phyloP scores from a whole-genome alignment of 352 stramenopile species.

The Phytophthora lateralis region DNA sequence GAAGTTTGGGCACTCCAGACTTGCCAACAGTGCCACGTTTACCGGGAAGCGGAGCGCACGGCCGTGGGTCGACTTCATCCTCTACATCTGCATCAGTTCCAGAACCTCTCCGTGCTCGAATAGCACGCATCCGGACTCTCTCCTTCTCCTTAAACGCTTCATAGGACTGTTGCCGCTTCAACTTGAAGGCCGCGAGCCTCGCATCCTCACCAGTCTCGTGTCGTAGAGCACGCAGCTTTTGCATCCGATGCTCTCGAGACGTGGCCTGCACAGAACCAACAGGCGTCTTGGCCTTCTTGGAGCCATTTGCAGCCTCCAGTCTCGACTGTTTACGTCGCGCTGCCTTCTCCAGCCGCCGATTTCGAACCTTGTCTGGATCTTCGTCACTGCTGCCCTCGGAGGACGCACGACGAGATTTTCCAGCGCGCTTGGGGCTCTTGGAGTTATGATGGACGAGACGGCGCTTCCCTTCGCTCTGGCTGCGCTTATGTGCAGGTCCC shows the following conservation, averaged over 20 bases:
- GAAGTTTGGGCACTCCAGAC: not conserved
- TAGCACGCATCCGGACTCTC: slow-evolving; percentile 5
- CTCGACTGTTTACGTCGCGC: slow-evolving; percentile 4
- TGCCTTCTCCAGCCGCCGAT: slow-evolving; percentile 5
- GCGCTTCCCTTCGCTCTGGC: not conserved
- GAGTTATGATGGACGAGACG: not conserved
- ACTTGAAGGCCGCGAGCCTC: slow-evolving; percentile 3
- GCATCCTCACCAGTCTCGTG: not conserved
- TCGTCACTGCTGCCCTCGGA: not conserved
- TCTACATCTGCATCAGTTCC: slow-evolving; percentile 18
- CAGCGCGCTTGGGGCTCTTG: slow-evolving; percentile 1
- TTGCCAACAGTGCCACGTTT: not conserved
- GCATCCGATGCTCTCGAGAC: slow-evolving; percentile 5
- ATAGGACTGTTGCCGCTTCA: slow-evolving; percentile 9
- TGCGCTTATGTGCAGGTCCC: not conserved
- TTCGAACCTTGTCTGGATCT: not conserved
- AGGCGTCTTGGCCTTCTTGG: slow-evolving; percentile 2
- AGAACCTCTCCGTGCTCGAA: slow-evolving; percentile 4
- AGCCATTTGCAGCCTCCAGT: not conserved
- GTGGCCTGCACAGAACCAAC: not conserved
- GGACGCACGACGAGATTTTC: not conserved
- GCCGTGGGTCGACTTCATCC: slow-evolving; percentile 3
- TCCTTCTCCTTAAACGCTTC: slow-evolving; percentile 3
- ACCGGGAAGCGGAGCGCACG: not conserved
- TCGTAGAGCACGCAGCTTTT: slow-evolving; percentile 8